These are phyloP conservation scores for Hypericum perforatum DNA, from an alignment of 345 rosid genomes.

Conservation along the genomic window DNA sequence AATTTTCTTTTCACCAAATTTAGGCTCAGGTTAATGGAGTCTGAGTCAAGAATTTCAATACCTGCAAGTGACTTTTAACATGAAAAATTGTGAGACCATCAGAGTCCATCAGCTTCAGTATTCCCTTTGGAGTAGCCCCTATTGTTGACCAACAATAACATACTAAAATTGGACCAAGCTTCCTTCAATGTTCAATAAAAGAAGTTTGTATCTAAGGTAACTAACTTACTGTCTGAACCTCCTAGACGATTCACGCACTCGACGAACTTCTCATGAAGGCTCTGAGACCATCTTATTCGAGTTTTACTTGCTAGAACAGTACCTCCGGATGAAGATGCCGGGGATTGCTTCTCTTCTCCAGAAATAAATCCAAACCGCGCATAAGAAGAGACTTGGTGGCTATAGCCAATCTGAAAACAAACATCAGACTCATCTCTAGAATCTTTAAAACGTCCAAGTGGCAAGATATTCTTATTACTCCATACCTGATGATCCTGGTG, in stretches of 20 bases:
- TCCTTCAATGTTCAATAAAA: not conserved
- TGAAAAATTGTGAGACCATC: conserved; percentile 89
- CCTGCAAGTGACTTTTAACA: conserved; percentile 97
- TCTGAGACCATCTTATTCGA: conserved; percentile 78
- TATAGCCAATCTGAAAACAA: conserved; percentile 21
- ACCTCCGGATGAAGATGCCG: conserved; percentile 16
- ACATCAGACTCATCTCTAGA: no score
- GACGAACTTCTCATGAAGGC: conserved; percentile 83
- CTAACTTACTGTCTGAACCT: conserved; percentile 63
- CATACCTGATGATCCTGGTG: conserved; percentile 44
- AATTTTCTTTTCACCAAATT: no score
- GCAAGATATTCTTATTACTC: no score
- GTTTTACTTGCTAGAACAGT: conserved; percentile 33
- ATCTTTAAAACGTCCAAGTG: no score
- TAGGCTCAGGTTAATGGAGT: no score
- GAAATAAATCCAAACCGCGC: conserved; percentile 21
- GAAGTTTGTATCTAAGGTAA: not conserved
- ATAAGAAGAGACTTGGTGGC: conserved; percentile 19
- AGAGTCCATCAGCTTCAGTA: conserved; percentile 79
- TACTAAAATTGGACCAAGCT: not conserved
- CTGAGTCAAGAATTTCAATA: conserved; percentile 5
- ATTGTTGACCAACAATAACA: conserved; percentile 11
- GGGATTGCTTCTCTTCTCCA: conserved; percentile 27
- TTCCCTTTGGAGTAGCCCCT: conserved; percentile 93
- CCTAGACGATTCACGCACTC: conserved; percentile 71